A percentile compares a stretch with the other conserved stretches of the same genome.
phyloP scores from a whole-genome alignment of 371 early-diverging fungal species.

The Apophysomyces trapeziformis region DNA sequence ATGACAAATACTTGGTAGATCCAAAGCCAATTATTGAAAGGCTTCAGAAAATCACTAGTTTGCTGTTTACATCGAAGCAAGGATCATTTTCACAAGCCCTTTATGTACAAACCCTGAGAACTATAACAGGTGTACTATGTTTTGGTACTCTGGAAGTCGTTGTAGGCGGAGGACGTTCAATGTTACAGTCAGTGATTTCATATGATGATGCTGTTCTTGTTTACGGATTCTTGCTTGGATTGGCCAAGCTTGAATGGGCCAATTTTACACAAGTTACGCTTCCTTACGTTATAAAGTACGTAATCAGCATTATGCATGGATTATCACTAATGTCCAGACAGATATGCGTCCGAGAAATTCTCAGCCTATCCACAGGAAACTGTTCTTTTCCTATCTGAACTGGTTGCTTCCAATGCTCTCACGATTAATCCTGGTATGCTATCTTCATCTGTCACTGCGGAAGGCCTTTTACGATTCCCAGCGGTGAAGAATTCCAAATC shows the following conservation, averaged over 20 bases:
- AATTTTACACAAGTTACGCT: constrained; percentile 72
- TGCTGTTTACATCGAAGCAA: constrained; percentile 20
- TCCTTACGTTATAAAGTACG: constrained; percentile 65
- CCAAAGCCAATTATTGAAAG: constrained; percentile 40
- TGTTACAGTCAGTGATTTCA: constrained; percentile 61
- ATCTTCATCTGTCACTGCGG: constrained; percentile 55
- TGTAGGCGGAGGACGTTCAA: constrained; percentile 61
- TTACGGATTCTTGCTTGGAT: constrained; percentile 67
- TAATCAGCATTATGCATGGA: neutral
- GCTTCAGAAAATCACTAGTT: constrained; percentile 34
- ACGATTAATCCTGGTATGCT: constrained; percentile 49
- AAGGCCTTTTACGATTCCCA: constrained; percentile 65
- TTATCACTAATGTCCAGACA: constrained; percentile 12
- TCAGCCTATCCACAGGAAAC: constrained; percentile 44
- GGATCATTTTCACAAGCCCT: constrained; percentile 21
- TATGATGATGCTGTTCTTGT: constrained; percentile 58
- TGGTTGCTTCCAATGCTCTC: constrained; percentile 49
- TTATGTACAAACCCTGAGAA: constrained; percentile 32
- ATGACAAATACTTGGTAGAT: constrained; percentile 22
- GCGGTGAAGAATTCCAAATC: constrained; percentile 26
- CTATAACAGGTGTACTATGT: constrained; percentile 45
- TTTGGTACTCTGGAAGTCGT: constrained; percentile 65
- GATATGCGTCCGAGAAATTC: constrained; percentile 53
- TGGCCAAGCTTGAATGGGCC: constrained; percentile 69
- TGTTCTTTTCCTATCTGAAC: constrained; percentile 58